Base-by-base conservation (phyloP, 2,329 filamentous ascomycete genomes). In the Ophiocordyceps sinensis region DNA sequence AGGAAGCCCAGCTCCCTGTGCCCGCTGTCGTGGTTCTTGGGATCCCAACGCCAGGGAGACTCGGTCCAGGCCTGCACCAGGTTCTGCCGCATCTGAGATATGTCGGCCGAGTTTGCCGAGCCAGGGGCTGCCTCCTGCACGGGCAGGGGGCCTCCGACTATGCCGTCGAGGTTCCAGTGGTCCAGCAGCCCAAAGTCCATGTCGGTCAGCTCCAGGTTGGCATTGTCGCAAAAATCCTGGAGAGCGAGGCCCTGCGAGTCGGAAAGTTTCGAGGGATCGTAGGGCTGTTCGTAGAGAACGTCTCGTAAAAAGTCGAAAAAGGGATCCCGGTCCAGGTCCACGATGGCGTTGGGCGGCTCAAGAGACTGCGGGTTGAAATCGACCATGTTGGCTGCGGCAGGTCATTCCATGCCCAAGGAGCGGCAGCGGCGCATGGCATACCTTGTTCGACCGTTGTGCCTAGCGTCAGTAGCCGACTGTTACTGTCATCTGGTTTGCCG, bases 271-370 rank as follows among this genome's bases (percentile, higher is more conserved):
- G 54, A 47, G 8, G 56, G 45, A 21, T 63, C 57, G 21, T 63
- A 47, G 2, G 62, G 56, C 31, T 66, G 62, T n/a, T 71, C 63
- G 42, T 67, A 72, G 14, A 74, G 56, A 12, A 73, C 62, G 35
- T 70, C 66, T 7, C 66, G 65, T 13, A 74, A 53, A 39, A 73
- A 73, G 39, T 71, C 67, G 15, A 64, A 63, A 45, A 73, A 72
- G 2, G 66, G 65, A 14, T 63, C 50, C 21, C 57, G 58, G 26
- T 54, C 49, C 39, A 62, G 53, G 30, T 61, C 56, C 35, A 58
- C 43, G 11, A 41, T 40, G 19, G 34, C 39, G 12, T 36, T 38
- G 14, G 41, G 15, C 14, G 30, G 35, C 36, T 43, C 39, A 26
- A 45, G 40, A 13, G 42, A 37, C 36, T 37, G 49, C 14, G 29